Evolutionary conservation across 169 alveolate genomes (phyloP), one percentile per base, ranked within the genome.

Genomic region (Plasmodium fragile): DNA sequence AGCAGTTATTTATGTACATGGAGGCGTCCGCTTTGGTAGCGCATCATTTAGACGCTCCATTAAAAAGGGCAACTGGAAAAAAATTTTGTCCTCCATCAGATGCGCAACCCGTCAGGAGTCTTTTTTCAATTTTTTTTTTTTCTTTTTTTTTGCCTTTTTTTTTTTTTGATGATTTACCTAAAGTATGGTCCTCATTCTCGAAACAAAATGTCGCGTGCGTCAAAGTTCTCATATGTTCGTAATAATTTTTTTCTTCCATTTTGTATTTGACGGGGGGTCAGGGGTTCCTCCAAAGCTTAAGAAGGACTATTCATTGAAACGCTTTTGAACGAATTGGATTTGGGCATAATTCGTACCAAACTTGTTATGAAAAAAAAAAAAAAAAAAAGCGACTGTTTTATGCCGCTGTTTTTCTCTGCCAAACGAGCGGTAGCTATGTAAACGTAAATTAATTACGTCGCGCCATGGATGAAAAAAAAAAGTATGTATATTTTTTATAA

Each of bases 181-280:
- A 91, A 6, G 98, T 97, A 84, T 97, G 98, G 73, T 96, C 98
- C 70, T 97, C 98, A 82, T 96, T 96, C 79, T 96, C 97, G 59
- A 97, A 93, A 53, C 96, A 92, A 84, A 96, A 96, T 22, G 98
- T 96, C 11, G 93, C 93, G 25, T 87, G 93, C 7, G 85, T 87
- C 72, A 87, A 36, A n/a, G 52, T 75, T 53, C 52, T 87, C 93
- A 87, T 53, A 87, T 87, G 41, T 25, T 87, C 81, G 45, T n/a
- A 84, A 49, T 84, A 71, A 36, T n/a, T 53, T 65, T 65, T 69
- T 36, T 87, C 79, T 53, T 87, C 93, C 79, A 53, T 78, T 34
- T 77, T 77, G 65, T n/a, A 77, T 55, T 87, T 87, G 59, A 49
- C n/a, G 22, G 59, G 22, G 59, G 3, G 59, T 49, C 59, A 49